Evolutionary conservation across 2,329 filamentous ascomycete species (phyloP).

Genomic region (Epichloe amarillans): DNA sequence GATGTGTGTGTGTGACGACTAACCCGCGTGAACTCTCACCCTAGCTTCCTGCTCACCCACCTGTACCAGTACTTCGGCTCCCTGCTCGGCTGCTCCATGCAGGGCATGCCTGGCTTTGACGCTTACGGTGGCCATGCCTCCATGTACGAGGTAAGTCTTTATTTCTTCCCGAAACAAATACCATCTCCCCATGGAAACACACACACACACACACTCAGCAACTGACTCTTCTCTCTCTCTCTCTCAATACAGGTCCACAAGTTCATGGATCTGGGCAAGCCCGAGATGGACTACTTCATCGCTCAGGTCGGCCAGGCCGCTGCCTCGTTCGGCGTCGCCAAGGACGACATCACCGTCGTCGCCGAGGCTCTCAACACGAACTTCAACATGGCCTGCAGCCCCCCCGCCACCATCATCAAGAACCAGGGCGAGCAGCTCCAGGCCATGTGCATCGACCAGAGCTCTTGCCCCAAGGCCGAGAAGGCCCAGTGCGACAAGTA

Average conservation of each 20-base stretch:
- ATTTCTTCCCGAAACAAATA: no score
- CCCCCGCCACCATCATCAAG: conserved; percentile 30
- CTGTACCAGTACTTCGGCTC: conserved; percentile 48
- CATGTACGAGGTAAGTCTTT: conserved; percentile 24
- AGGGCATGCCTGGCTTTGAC: conserved; percentile 35
- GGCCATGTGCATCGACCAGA: conserved; percentile 37
- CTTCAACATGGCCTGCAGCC: conserved; percentile 39
- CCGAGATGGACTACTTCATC: conserved; percentile 46
- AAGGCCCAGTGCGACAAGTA: conserved; percentile 35
- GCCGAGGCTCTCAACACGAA: conserved; percentile 32
- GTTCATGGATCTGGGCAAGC: conserved; percentile 42
- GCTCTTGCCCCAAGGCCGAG: conserved; percentile 31
- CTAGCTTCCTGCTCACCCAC: conserved; percentile 43
- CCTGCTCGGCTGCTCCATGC: conserved; percentile 40
- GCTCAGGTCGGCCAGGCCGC: conserved; percentile 42
- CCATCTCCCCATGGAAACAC: background rate
- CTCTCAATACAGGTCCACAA: conserved; percentile 32
- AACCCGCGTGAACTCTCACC: no score
- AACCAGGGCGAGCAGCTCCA: conserved; percentile 34
- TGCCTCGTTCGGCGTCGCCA: conserved; percentile 43
- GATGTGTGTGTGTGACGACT: no score
- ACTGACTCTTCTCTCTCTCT: no score
- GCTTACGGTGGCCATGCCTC: conserved; percentile 31
- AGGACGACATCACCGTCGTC: conserved; percentile 35
- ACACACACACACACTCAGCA: background rate